Conservation (phyloP, 139 green algal genomes). For the Dunaliella sp. region DNA sequence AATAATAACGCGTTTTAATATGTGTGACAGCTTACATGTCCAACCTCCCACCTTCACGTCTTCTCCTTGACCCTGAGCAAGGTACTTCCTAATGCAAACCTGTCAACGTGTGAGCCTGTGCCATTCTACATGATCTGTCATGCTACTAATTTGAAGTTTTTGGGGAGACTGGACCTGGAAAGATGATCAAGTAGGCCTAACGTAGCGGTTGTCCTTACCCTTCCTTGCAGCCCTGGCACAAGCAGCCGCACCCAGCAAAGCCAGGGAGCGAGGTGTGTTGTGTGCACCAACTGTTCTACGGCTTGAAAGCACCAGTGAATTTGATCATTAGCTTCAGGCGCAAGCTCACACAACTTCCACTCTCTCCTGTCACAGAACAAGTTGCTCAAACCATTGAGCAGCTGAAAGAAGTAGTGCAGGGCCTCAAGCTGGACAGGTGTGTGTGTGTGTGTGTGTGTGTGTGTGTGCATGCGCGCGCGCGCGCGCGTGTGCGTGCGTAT, state of each 20-base stretch:
- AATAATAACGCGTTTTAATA: too few relatives aligned
- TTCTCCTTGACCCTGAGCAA: too few relatives aligned
- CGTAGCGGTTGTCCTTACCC: too few relatives aligned
- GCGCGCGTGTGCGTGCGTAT: neutral
- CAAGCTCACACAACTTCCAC: neutral
- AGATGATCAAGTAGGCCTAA: too few relatives aligned
- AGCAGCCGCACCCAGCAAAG: conserved; percentile 2
- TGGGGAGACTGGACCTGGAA: too few relatives aligned
- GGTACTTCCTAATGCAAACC: too few relatives aligned
- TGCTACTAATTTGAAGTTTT: too few relatives aligned
- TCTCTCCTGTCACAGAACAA: conserved; percentile 15
- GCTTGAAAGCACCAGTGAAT: neutral
- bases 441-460: neutral
- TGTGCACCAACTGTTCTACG: too few relatives aligned
- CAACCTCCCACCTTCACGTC: too few relatives aligned
- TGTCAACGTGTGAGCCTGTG: too few relatives aligned
- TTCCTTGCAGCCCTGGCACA: neutral
- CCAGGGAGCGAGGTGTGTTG: conserved; percentile 1
- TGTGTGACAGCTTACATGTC: too few relatives aligned
- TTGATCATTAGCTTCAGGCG: neutral
- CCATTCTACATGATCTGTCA: too few relatives aligned
- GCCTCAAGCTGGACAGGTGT: conserved; percentile 10
- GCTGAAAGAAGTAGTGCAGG: conserved; percentile 8
- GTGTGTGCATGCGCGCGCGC: neutral
- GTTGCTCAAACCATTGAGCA: neutral